Evolutionary conservation across 192 early-diverging fungal species (phyloP).

Genomic region (Funneliformis geosporum): DNA sequence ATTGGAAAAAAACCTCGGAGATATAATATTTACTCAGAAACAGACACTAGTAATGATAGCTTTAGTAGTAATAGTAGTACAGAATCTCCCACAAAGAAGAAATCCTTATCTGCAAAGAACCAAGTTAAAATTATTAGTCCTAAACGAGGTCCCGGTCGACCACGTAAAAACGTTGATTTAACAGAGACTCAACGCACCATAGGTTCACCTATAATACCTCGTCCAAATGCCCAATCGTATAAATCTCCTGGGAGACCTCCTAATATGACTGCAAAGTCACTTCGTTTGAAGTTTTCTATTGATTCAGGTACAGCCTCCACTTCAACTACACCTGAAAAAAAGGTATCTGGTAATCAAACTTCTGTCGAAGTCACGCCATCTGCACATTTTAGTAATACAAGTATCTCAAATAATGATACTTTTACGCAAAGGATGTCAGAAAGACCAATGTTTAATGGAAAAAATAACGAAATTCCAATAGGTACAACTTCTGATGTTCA

Average conservation of each 20-base stretch:
- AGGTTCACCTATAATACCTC: background rate
- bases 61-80: background rate
- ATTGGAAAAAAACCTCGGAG: background rate
- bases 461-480: background rate
- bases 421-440: background rate
- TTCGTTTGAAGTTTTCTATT: background rate
- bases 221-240: background rate
- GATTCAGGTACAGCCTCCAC: background rate
- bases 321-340: no score
- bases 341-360: no score
- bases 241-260: background rate
- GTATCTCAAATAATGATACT: no score
- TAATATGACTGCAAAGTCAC: background rate
- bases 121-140: background rate
- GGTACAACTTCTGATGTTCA: background rate
- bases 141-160: conserved; percentile 40
- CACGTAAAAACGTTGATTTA: conserved; percentile 30
- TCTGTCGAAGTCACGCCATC: no score
- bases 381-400: no score
- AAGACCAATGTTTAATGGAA: background rate
- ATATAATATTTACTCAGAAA: background rate
- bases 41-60: background rate
- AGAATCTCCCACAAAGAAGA: background rate
- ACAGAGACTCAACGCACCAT: background rate
- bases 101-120: background rate